Base-by-base conservation (phyloP, 495 filamentous ascomycete genomes). In the Podospora pseudocomata region DNA sequence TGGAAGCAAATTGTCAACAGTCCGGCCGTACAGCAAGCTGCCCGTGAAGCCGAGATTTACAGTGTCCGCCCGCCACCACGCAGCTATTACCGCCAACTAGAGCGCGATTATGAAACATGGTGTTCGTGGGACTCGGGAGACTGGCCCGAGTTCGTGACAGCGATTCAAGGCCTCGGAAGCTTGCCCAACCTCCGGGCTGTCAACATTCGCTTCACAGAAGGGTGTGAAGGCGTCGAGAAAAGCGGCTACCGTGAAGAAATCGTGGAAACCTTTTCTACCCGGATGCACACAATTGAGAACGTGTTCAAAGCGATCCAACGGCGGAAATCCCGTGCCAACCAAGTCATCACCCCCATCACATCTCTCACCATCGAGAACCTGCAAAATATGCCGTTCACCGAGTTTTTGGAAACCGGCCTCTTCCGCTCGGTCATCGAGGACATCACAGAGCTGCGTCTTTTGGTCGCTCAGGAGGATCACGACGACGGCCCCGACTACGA, bases 101-200 rank as follows among this genome's bases (percentile, higher is more conserved):
- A 39, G n/a, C 30, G 30, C 30, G 30, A 32, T 7, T 32, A 32
- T 32, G 4, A 32, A 5, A 7, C 7, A 32, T 32, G 30, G 30
- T 60, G 59, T 2, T 44, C 32, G 19, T 54, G 27, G 16, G 49
- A 59, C 7, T 5, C 5, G 16, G 60, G 55, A 9, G 13, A 32
- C 11, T 64, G 23, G 60, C n/a, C 16, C n/a, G 27, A 56, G n/a
- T 68, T 68, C 28, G 11, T 19, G 19, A 18, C 26, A 7, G 66
- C 66, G 18, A 32, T 68, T 1, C 6, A 49, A 5, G 18, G 60
- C 26, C 34, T 68, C 56, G 53, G n/a, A 11, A 23, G 44, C 15
- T 23, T 68, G 26, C 66, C 66, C 23, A 68, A 64, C 39, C 44
- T 68, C 66, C 30, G 54, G 18, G 44, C 60, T 32, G 60, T 68